Percentiles rank a stretch among this genome's conserved stretches.
phyloP scores from a whole-genome alignment of 164 flowering plant species.

The Aristolochia fimbriata region DNA sequence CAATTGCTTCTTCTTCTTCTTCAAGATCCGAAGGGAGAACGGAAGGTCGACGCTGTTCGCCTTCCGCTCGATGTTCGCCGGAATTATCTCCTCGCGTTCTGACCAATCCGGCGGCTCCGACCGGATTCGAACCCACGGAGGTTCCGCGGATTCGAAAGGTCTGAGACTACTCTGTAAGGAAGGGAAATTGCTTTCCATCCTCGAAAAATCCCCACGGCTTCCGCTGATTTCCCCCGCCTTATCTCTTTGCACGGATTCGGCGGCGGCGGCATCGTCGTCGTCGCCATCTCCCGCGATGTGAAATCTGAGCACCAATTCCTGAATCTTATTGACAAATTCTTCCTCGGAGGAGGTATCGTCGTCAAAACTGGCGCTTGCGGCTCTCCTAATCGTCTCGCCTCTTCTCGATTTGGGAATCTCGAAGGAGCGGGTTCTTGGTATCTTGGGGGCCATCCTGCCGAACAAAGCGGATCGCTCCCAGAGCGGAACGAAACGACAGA shows the following conservation, averaged over 20 bases:
- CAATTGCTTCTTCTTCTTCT: conserved; percentile 55
- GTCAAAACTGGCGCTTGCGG: conserved; percentile 38
- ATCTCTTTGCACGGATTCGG: neutral
- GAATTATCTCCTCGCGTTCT: conserved; percentile 20
- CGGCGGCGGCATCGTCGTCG: conserved; percentile 1
- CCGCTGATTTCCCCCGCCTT: neutral
- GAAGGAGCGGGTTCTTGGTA: conserved; percentile 31
- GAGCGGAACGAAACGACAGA: conserved; percentile 12
- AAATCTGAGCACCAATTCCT: conserved; percentile 46
- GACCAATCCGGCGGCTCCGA: conserved; percentile 34
- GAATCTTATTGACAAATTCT: conserved; percentile 45
- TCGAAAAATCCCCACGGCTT: neutral
- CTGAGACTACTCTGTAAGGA: conserved; percentile 1
- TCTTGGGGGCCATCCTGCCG: conserved; percentile 19
- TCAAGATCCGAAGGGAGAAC: conserved; percentile 57
- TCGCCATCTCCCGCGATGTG: conserved; percentile 25
- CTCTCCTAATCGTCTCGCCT: conserved; percentile 20
- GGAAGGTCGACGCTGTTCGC: conserved; percentile 75
- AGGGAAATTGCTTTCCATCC: neutral
- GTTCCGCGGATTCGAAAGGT: conserved; percentile 11
- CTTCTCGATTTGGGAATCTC: conserved; percentile 20
- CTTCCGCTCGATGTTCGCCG: conserved; percentile 45
- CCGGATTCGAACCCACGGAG: conserved; percentile 21
- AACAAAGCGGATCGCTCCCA: conserved; percentile 31
- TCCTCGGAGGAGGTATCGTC: conserved; percentile 44